A percentile compares a stretch with the other conserved stretches of the same genome.
Evolutionary conservation across 371 early-diverging fungal genomes (phyloP).

Genomic region (Rhizopus stolonifer): DNA sequence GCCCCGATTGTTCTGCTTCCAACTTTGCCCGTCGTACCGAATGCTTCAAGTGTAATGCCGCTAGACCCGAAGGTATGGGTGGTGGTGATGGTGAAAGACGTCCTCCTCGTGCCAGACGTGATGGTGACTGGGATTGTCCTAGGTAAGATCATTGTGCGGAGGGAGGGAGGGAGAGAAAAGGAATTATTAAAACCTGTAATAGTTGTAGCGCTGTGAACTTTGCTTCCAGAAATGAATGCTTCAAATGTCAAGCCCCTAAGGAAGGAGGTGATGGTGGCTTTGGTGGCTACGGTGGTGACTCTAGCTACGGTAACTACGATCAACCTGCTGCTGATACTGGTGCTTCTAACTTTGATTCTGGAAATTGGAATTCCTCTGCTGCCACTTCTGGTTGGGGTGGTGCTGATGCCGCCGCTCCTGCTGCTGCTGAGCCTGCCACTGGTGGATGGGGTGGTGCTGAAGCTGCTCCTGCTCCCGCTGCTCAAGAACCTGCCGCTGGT

Average conservation of each 20-base stretch:
- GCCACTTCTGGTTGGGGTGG: conserved; percentile 29
- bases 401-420: conserved; percentile 16
- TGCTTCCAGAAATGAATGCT: conserved; percentile 63
- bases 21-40: conserved; percentile 55
- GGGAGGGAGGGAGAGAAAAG: background rate
- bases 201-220: conserved; percentile 72
- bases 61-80: conserved; percentile 58
- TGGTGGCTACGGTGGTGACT: conserved; percentile 27
- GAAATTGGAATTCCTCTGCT: conserved; percentile 17
- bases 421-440: conserved; percentile 15
- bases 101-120: conserved; percentile 49
- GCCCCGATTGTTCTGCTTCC: conserved; percentile 43
- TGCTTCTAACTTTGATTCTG: conserved; percentile 18
- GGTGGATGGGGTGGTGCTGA: conserved; percentile 32
- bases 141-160: no score
- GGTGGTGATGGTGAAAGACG: conserved; percentile 48
- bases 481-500: conserved; percentile 18
- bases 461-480: conserved; percentile 10
- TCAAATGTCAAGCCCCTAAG: conserved; percentile 66
- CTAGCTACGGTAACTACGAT: conserved; percentile 9
- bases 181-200: conserved; percentile 3
- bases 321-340: conserved; percentile 10
- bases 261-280: conserved; percentile 34
- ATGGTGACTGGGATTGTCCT: conserved; percentile 73
- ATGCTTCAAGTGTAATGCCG: conserved; percentile 65